These are phyloP conservation scores for Backusella parvicylindrica DNA, from an alignment of 192 early-diverging fungal species.

Conservation along the genomic window DNA sequence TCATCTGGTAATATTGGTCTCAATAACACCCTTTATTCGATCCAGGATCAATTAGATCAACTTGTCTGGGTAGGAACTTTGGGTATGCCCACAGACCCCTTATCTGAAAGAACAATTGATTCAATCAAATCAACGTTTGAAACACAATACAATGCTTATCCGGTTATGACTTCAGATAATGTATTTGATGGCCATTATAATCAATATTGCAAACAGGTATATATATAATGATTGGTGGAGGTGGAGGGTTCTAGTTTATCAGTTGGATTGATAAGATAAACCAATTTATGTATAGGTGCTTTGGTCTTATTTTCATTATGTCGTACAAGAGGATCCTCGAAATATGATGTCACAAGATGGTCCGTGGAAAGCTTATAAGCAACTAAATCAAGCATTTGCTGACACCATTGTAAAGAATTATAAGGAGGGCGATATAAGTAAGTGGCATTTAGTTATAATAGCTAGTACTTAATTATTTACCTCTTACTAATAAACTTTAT, in stretches of 20 bases:
- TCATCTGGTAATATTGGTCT: constrained; percentile 89
- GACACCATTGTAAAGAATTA: constrained; percentile 75
- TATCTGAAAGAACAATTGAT: constrained; percentile 55
- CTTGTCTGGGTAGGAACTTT: constrained; percentile 77
- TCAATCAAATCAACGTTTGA: constrained; percentile 60
- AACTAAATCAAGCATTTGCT: constrained; percentile 85
- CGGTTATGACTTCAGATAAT: constrained; percentile 77
- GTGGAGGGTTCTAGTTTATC: neutral
- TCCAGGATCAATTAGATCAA: constrained; percentile 49
- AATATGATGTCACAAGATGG: constrained; percentile 73
- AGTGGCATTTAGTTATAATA: constrained; percentile 11
- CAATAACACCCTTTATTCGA: constrained; percentile 84
- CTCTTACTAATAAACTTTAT: neutral
- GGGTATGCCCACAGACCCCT: constrained; percentile 60
- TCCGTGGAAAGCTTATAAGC: constrained; percentile 80
- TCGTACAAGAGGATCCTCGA: constrained; percentile 84
- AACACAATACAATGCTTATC: constrained; percentile 61
- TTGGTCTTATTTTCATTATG: constrained; percentile 97
- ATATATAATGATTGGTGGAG: neutral
- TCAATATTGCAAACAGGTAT: constrained; percentile 94
- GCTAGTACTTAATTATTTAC: no score
- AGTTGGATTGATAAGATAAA: neutral
- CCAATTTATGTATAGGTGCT: constrained; percentile 59
- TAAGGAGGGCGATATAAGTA: constrained; percentile 82
- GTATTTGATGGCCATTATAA: constrained; percentile 51